A percentile compares a stretch with the other conserved stretches of the same genome.
phyloP scores from a whole-genome alignment of 2,329 filamentous ascomycete genomes.

The Saccharata proteae region DNA sequence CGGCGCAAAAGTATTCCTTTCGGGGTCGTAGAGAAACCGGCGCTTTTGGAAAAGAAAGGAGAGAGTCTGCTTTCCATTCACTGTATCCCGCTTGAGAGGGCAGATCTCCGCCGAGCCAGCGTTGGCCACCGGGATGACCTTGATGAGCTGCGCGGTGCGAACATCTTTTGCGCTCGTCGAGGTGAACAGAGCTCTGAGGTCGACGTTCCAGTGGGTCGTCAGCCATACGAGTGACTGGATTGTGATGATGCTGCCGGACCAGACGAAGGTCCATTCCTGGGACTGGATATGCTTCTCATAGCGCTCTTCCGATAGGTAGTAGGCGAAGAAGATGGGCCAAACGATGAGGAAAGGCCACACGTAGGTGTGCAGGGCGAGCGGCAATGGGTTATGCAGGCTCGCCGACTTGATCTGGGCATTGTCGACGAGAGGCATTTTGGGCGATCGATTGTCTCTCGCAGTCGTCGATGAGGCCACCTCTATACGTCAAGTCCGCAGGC shows the following conservation, averaged over 20 bases:
- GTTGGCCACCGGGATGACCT: constrained; percentile 81
- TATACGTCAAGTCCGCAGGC: too few relatives aligned
- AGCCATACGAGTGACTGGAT: constrained; percentile 84
- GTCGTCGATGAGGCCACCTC: too few relatives aligned
- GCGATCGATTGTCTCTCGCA: too few relatives aligned
- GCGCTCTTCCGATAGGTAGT: constrained; percentile 70
- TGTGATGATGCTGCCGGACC: constrained; percentile 77
- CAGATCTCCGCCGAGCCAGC: constrained; percentile 85
- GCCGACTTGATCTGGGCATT: constrained; percentile 80
- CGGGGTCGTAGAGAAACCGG: constrained; percentile 73
- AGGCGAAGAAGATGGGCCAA: constrained; percentile 84
- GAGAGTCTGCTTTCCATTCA: constrained; percentile 59
- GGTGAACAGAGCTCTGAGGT: constrained; percentile 71
- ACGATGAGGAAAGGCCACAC: constrained; percentile 84
- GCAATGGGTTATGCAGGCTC: constrained; percentile 76
- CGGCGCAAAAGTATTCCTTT: constrained; percentile 64
- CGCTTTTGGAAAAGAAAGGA: constrained; percentile 98
- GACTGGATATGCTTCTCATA: constrained; percentile 87
- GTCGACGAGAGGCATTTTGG: constrained; percentile 63
- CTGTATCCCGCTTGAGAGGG: constrained; percentile 62
- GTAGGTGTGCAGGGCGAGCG: constrained; percentile 72
- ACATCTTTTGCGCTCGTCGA: constrained; percentile 58
- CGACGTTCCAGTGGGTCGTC: constrained; percentile 95
- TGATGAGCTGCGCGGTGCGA: constrained; percentile 71
- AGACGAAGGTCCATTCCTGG: constrained; percentile 98